These are phyloP conservation scores for Aspergillus sojae DNA, from an alignment of 2,329 filamentous ascomycete species.

Conservation along the genomic window DNA sequence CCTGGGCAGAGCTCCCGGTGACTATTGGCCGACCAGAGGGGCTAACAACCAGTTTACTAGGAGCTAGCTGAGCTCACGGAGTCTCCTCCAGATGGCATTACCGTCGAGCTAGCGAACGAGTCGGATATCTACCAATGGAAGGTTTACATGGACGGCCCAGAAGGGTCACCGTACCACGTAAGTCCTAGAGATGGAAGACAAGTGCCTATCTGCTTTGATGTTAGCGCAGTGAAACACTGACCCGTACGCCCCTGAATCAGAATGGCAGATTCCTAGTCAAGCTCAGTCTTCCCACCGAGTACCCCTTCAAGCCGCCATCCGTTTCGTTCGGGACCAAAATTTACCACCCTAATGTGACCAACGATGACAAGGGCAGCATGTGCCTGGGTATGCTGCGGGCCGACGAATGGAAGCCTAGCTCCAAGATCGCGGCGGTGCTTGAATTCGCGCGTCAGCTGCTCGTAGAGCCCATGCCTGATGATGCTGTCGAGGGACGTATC, in stretches of 20 bases:
- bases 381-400: slow-evolving; percentile 81
- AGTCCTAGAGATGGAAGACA: slow-evolving; percentile 19
- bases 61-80: slow-evolving; percentile 62
- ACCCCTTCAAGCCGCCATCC: slow-evolving; percentile 85
- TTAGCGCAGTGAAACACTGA: background rate
- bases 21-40: background rate
- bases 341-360: slow-evolving; percentile 93
- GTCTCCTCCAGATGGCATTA: slow-evolving; percentile 60
- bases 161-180: slow-evolving; percentile 67
- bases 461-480: slow-evolving; percentile 80
- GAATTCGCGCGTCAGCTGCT: slow-evolving; percentile 75
- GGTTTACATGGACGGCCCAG: slow-evolving; percentile 66
- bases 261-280: slow-evolving; percentile 75
- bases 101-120: slow-evolving; percentile 61
- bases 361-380: slow-evolving; percentile 82
- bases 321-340: slow-evolving; percentile 84
- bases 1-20: background rate
- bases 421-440: slow-evolving; percentile 74
- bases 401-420: slow-evolving; percentile 90
- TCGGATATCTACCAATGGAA: slow-evolving; percentile 70
- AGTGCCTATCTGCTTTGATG: background rate
- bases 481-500: slow-evolving; percentile 83
- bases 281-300: slow-evolving; percentile 74
- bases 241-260: slow-evolving; percentile 34
- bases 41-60: slow-evolving; percentile 39